These are phyloP conservation scores for Hibiscus trionum DNA, from an alignment of 345 rosid species.

Conservation along the genomic window DNA sequence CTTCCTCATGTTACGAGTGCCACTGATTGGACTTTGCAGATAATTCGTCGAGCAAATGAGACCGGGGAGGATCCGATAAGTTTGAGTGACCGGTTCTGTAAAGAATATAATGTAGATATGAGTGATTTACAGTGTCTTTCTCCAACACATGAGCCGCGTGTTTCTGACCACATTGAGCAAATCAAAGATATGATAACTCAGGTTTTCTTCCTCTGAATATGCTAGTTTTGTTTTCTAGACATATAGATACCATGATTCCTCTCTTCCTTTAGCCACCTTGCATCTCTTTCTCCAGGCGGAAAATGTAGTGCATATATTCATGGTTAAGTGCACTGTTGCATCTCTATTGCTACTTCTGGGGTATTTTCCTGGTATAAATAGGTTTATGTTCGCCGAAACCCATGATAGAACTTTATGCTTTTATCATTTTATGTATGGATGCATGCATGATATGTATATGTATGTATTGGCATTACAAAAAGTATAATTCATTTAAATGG, in stretches of 20 bases:
- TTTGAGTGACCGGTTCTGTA: constrained; percentile 60
- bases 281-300: too few relatives aligned
- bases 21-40: constrained; percentile 32
- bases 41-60: constrained; percentile 68
- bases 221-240: background rate
- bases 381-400: background rate
- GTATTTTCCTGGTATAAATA: background rate
- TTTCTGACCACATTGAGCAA: constrained; percentile 69
- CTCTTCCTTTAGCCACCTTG: background rate
- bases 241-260: background rate
- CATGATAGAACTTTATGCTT: background rate
- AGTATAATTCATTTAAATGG: background rate
- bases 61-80: constrained; percentile 42
- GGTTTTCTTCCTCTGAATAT: constrained; percentile 27
- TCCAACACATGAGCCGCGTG: constrained; percentile 79
- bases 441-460: background rate
- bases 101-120: constrained; percentile 76
- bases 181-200: constrained; percentile 60
- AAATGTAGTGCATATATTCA: too few relatives aligned
- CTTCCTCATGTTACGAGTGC: background rate
- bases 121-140: constrained; percentile 59
- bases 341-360: background rate
- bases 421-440: background rate
- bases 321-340: background rate
- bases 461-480: background rate